These are phyloP conservation scores for Fusarium sp. DNA, from an alignment of 2,329 filamentous ascomycete species.

Conservation along the genomic window DNA sequence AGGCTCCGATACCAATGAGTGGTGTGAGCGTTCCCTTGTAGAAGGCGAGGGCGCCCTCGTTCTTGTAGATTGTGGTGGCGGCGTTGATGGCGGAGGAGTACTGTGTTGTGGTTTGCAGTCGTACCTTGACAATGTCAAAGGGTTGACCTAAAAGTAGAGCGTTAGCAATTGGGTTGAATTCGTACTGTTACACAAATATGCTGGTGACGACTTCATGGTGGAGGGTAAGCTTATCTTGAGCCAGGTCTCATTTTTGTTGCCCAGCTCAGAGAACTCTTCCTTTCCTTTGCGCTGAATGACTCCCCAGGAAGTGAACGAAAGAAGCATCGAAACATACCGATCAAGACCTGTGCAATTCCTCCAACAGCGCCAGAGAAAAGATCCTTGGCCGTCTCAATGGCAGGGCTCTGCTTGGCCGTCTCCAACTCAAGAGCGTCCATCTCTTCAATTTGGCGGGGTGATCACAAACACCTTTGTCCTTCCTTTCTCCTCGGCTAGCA, in stretches of 20 bases:
- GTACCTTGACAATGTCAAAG: constrained; percentile 96
- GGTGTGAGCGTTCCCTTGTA: constrained; percentile 99
- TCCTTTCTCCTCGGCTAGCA: background rate
- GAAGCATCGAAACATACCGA: constrained; percentile 67
- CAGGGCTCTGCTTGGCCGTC: constrained; percentile 49
- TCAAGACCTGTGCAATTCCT: constrained; percentile 91
- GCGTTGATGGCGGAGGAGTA: constrained; percentile 85
- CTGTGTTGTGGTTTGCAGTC: constrained; percentile 87
- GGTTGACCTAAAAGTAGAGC: constrained; percentile 68
- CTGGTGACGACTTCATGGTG: constrained; percentile 9
- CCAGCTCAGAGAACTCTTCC: constrained; percentile 50
- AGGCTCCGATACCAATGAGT: constrained; percentile 94
- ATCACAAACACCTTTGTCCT: background rate
- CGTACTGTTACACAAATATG: background rate
- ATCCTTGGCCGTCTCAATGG: constrained; percentile 81
- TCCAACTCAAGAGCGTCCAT: constrained; percentile 54
- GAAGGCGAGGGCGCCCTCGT: constrained; percentile 91
- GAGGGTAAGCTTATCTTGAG: constrained; percentile 23
- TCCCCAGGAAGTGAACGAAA: background rate
- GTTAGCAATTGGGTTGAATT: constrained; percentile 10
- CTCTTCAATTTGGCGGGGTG: constrained; percentile 7
- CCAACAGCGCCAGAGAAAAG: constrained; percentile 90
- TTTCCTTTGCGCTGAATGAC: constrained; percentile 24
- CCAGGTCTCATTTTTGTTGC: background rate
- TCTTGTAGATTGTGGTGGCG: constrained; percentile 84